Evolutionary conservation across 1,139 yeast species (phyloP).

Genomic region (Lodderomyces elongisporus): DNA sequence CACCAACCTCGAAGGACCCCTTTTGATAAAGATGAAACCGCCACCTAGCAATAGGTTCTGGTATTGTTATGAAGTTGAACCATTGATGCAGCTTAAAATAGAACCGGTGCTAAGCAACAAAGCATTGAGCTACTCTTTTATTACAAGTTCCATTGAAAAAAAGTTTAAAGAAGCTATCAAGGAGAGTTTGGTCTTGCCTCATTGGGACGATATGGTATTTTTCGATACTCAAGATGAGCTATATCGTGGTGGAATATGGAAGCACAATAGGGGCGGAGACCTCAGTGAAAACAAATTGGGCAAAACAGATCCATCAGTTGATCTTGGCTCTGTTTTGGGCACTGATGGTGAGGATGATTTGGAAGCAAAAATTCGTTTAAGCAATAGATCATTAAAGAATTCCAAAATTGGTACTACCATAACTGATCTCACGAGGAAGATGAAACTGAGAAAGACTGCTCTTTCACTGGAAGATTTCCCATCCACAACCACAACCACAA

Average conservation of each 20-base stretch:
- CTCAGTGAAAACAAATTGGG: slow-evolving; percentile 1
- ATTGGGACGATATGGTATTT: slow-evolving; percentile 82
- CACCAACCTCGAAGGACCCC: slow-evolving; percentile 66
- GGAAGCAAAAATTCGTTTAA: slow-evolving; percentile 6
- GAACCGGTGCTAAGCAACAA: slow-evolving; percentile 89
- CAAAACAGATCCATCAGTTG: neutral
- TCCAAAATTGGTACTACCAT: slow-evolving; percentile 23
- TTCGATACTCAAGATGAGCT: slow-evolving; percentile 60
- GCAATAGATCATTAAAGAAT: slow-evolving; percentile 3
- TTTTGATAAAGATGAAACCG: slow-evolving; percentile 67
- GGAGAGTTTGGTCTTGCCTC: slow-evolving; percentile 78
- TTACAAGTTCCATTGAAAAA: slow-evolving; percentile 75
- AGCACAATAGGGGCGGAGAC: slow-evolving; percentile 15
- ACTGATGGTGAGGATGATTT: slow-evolving; percentile 1
- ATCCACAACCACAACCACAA: slow-evolving; percentile 1
- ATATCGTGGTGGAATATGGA: slow-evolving; percentile 94
- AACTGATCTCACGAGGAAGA: slow-evolving; percentile 31
- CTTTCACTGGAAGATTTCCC: slow-evolving; percentile 2
- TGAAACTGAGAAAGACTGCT: slow-evolving; percentile 24
- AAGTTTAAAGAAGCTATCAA: slow-evolving; percentile 73
- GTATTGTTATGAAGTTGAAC: slow-evolving; percentile 84
- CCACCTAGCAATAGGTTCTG: slow-evolving; percentile 89
- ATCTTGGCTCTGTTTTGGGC: neutral
- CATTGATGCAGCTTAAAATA: slow-evolving; percentile 64
- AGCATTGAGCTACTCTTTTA: slow-evolving; percentile 68